Evolutionary conservation across 495 filamentous ascomycete species (phyloP).

Genomic region (Hyphodiscus hymeniophilus): DNA sequence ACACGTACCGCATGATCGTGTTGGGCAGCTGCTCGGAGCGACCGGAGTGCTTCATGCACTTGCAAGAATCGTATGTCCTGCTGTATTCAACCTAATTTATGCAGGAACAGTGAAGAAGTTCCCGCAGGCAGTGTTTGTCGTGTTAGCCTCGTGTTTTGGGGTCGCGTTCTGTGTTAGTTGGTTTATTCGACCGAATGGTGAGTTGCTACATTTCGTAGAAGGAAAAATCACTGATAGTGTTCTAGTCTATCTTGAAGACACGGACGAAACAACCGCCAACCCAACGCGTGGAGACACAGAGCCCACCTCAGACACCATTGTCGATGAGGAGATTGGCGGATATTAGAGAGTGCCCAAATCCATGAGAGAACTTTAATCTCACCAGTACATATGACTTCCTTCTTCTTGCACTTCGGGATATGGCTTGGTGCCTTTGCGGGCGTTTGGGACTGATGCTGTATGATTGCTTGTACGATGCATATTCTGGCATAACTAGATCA

Average conservation of each 20-base stretch:
- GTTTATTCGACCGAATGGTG: slow-evolving; percentile 66
- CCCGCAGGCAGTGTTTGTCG: slow-evolving; percentile 76
- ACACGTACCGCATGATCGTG: slow-evolving; percentile 72
- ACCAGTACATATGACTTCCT: too few species aligned
- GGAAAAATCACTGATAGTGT: not conserved
- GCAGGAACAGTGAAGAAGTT: slow-evolving; percentile 68
- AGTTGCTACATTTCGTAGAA: slow-evolving; percentile 24
- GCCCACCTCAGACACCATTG: slow-evolving; percentile 14
- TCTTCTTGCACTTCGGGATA: too few species aligned
- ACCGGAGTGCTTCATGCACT: slow-evolving; percentile 78
- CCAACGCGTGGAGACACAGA: not conserved
- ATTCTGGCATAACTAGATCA: too few species aligned
- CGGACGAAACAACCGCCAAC: not conserved
- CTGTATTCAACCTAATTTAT: slow-evolving; percentile 79
- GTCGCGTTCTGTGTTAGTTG: slow-evolving; percentile 56
- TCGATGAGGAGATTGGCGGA: slow-evolving; percentile 24
- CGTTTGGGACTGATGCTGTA: too few species aligned
- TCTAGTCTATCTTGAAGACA: slow-evolving; percentile 17
- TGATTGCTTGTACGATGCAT: too few species aligned
- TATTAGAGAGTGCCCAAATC: too few species aligned
- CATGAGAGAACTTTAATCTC: too few species aligned
- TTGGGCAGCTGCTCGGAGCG: slow-evolving; percentile 81
- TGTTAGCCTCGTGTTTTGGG: slow-evolving; percentile 57
- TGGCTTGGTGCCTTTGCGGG: too few species aligned
- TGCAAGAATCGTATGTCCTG: slow-evolving; percentile 68